Evolutionary conservation across 225 moss, liverwort and hornwort genomes (phyloP), one percentile per base, ranked within the genome.

Genomic region (Antitrichia curtipendula): DNA sequence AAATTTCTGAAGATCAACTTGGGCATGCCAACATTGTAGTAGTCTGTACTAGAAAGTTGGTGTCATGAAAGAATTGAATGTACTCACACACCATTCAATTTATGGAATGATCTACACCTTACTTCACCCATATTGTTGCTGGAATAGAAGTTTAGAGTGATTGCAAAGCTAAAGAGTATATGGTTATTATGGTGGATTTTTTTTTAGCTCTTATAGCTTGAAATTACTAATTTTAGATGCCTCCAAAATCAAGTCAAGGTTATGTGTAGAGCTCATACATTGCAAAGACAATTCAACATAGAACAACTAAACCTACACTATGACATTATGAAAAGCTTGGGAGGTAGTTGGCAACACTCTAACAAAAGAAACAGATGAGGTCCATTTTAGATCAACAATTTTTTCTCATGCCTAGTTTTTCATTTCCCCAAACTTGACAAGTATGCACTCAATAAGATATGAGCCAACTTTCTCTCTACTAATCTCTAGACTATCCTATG

Each of bases 291-390:
- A 43, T 43, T 43, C 43, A 27, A 71, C 9, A 28, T 43, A 0
- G 5, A 45, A 72, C 1, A 3, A 15, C 28, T 45, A 45, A 71
- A 71, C 10, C 28, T 71, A 16, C 28, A 28, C 10, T 5, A 71
- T 2, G 6, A 43, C n/a, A n/a, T n/a, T n/a, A n/a, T n/a, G n/a
- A n/a, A 1, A 43, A 43, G 43, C 6, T 0, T 28, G 0, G 10
- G 1, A 71, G 2, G 6, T 71, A 5, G 9, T 20, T 9, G 16
- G 2, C n/a, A 25, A 59, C 12, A 59, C 27, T 25, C 27, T 27
- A 59, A 12, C 59, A 27, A 59, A 25, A 59, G 2, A 25, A 59
- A 24, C 6, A 27, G 12, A 59, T 25, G 59, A 25, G 12, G 59
- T 12, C 23, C 10, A 57, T 23, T 57, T 57, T 23, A 23, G 23